Evolutionary conservation across 2,329 filamentous ascomycete species (phyloP), one percentile per base, ranked within the genome.

Genomic region (Aspergillus carbonarius): DNA sequence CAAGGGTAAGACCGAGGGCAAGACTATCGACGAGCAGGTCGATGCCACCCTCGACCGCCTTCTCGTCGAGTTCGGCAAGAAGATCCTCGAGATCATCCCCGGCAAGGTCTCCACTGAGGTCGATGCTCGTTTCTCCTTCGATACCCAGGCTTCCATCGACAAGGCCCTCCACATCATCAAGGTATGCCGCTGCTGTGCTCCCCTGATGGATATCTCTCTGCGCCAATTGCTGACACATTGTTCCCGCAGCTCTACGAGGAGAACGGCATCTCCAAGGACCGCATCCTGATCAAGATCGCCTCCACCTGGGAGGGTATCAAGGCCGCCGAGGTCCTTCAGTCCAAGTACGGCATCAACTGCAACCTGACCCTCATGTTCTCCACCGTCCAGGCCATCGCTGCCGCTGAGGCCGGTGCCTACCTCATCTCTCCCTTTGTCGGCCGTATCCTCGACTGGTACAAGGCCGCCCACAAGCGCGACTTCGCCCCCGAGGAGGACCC

Each of bases 311-410:
- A 99, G 84, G 95, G 95, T 77, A 98, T 99, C 86, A 92, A 99
- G 87, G 95, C 95, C 66, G 93, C 95, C 67, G 89, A 96, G 84
- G 93, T 96, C 77, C 90, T 99, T 64, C 93, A 98, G 86, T 90
- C 87, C 73, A 88, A 99, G 83, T 89, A 98, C 83, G 90, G 88
- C 74, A 88, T 99, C 83, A 99, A 99, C 89, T 90, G 86, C 88
- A 99, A 99, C 88, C 83, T 99, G 77, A 99, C 95, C 64, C 91
- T 99, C 77, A 93, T 99, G 90, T 99, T 99, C 89, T 97, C 93
- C 51, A 83, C 89, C 65, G 85, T 90, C 67, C 95, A 99, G 85
- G 95, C 95, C 74, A 96, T 98, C 72, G 93, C 91, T 68, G 93
- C 91, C 73, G 95, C 95, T 63, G 95, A 99, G 85, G 95, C 95